These are phyloP conservation scores for Fagus sylvatica DNA, from an alignment of 306 rosid species.

Conservation along the genomic window DNA sequence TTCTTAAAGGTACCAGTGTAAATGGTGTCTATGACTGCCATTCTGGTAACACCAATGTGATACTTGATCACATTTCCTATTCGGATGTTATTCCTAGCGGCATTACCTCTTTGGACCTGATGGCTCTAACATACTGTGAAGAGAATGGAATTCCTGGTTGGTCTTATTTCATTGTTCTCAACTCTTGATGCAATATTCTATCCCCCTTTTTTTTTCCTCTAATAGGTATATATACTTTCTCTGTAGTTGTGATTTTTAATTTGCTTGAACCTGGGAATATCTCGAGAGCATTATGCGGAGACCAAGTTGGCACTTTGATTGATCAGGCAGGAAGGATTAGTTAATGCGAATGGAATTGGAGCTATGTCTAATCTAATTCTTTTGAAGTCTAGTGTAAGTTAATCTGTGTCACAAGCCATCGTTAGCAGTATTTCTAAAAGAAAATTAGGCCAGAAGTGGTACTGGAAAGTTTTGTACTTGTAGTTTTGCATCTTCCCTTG, in stretches of 20 bases:
- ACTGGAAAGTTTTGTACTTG: no score
- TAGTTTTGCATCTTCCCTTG: background rate
- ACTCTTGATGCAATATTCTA: background rate
- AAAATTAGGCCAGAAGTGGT: no score
- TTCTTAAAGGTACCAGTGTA: conserved; percentile 56
- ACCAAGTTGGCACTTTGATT: conserved; percentile 63
- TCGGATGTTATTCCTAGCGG: conserved; percentile 55
- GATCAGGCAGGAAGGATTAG: conserved; percentile 55
- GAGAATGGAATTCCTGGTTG: conserved; percentile 67
- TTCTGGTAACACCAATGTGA: conserved; percentile 47
- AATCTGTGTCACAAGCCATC: background rate
- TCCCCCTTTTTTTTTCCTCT: background rate
- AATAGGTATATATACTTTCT: conserved; percentile 18
- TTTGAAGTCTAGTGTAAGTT: background rate
- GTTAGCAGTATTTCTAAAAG: no score
- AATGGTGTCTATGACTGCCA: conserved; percentile 53
- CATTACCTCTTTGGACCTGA: conserved; percentile 47
- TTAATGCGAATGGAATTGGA: background rate
- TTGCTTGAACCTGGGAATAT: conserved; percentile 65
- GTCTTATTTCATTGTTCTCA: conserved; percentile 24
- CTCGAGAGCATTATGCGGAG: conserved; percentile 69
- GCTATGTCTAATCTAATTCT: background rate
- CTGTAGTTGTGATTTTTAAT: conserved; percentile 60
- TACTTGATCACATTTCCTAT: conserved; percentile 54
- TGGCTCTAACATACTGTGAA: conserved; percentile 57